phyloP scores from a whole-genome alignment of 768 basidiomycete genomes.

The Calocybe indica region DNA sequence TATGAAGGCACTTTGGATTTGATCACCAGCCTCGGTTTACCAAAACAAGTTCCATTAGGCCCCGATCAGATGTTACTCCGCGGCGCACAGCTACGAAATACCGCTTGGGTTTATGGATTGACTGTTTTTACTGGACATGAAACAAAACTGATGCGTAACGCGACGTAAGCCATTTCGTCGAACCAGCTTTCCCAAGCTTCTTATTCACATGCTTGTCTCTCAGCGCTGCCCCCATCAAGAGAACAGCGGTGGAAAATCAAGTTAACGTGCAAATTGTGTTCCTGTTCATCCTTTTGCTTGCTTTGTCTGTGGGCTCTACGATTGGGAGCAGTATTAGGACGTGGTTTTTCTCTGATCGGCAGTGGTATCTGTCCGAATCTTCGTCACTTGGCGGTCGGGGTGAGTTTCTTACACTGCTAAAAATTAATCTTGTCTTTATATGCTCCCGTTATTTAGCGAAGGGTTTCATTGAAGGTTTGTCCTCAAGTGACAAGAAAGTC shows the following conservation, averaged over 20 bases:
- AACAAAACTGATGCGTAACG: conserved; percentile 97
- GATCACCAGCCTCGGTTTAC: conserved; percentile 45
- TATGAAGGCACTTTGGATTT: conserved; percentile 82
- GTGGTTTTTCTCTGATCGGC: conserved; percentile 81
- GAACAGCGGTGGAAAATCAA: conserved; percentile 92
- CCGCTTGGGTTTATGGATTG: conserved; percentile 92
- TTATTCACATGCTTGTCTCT: no score
- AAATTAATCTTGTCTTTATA: conserved; percentile 1
- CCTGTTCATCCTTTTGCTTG: conserved; percentile 82
- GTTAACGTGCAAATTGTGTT: conserved; percentile 97
- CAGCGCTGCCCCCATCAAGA: conserved; percentile 93
- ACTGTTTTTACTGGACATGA: conserved; percentile 96
- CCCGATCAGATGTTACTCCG: conserved; percentile 93
- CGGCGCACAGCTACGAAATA: conserved; percentile 94
- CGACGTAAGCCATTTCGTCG: conserved; percentile 61
- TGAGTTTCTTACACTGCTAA: conserved; percentile 21
- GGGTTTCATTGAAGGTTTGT: conserved; percentile 77
- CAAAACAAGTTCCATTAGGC: conserved; percentile 84
- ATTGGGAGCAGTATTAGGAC: conserved; percentile 88
- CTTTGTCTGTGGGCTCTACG: conserved; percentile 84
- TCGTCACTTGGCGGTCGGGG: conserved; percentile 58
- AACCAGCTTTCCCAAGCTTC: background rate
- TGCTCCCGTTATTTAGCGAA: conserved; percentile 40
- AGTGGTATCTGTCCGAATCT: conserved; percentile 85
- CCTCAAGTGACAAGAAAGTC: background rate